These are phyloP conservation scores for Graphiopsis chlorocephala DNA, from an alignment of 2,329 filamentous ascomycete genomes.

Conservation along the genomic window DNA sequence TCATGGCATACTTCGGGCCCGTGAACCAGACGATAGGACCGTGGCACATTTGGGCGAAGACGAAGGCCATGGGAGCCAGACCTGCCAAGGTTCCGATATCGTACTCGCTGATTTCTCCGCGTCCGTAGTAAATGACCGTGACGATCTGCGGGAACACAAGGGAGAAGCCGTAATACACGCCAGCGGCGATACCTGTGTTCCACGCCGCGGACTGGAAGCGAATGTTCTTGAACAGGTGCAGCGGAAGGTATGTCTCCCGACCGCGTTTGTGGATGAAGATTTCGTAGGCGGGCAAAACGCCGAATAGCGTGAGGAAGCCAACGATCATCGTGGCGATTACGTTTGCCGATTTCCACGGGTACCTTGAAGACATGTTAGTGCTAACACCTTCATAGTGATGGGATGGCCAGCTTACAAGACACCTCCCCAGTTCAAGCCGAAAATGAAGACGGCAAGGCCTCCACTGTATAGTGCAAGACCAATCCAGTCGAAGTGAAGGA, in stretches of 20 bases:
- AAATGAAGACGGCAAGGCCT: constrained; percentile 26
- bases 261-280: constrained; percentile 24
- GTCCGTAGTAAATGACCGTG: constrained; percentile 24
- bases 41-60: constrained; percentile 29
- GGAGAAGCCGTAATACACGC: constrained; percentile 27
- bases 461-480: constrained; percentile 26
- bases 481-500: constrained; percentile 29
- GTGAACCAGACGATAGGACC: constrained; percentile 26
- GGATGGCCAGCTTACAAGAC: constrained; percentile 19
- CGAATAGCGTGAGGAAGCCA: constrained; percentile 26
- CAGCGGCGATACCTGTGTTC: constrained; percentile 27
- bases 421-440: constrained; percentile 32
- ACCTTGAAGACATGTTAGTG: constrained; percentile 10
- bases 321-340: constrained; percentile 31
- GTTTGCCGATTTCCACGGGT: constrained; percentile 31
- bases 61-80: constrained; percentile 26
- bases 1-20: constrained; percentile 28
- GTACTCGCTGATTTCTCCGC: constrained; percentile 27
- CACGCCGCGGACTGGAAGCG: constrained; percentile 26
- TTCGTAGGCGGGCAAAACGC: constrained; percentile 24
- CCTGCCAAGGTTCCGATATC: constrained; percentile 27
- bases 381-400: background rate
- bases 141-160: constrained; percentile 28
- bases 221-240: constrained; percentile 30
- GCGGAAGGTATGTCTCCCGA: constrained; percentile 26